phyloP scores from a whole-genome alignment of 2,329 filamentous ascomycete genomes.

The Ceratocystis variospora region DNA sequence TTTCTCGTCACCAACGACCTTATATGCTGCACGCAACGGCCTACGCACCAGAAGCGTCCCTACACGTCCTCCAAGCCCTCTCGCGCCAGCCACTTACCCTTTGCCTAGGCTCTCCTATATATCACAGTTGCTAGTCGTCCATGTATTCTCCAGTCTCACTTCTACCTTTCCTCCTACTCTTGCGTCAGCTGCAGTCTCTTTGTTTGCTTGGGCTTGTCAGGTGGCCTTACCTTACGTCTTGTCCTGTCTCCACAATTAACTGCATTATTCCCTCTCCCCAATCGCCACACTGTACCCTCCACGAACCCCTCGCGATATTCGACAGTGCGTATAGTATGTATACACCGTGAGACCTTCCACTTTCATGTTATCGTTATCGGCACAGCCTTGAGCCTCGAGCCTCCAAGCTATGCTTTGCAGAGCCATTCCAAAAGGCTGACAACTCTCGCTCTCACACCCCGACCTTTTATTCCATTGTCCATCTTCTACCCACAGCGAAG shows the following conservation, averaged over 20 bases:
- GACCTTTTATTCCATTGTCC: not conserved
- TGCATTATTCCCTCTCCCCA: not conserved
- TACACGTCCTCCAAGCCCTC: too few relatives aligned
- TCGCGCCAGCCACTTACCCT: too few relatives aligned
- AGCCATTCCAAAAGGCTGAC: constrained; percentile 1
- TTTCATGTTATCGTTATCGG: not conserved
- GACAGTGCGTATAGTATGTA: not conserved
- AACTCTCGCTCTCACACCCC: not conserved
- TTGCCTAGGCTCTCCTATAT: too few relatives aligned
- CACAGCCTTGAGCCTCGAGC: constrained; percentile 7
- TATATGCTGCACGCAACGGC: too few relatives aligned
- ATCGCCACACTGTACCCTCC: not conserved
- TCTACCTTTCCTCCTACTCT: not conserved
- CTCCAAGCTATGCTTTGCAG: not conserved
- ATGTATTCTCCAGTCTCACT: not conserved
- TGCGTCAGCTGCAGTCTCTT: not conserved
- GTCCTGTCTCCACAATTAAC: not conserved
- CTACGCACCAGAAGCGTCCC: too few relatives aligned
- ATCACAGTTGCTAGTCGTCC: not conserved
- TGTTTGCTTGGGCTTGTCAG: not conserved
- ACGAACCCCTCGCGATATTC: not conserved
- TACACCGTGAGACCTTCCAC: not conserved
- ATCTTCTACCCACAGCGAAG: not conserved
- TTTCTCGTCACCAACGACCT: too few relatives aligned
- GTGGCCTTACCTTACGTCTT: not conserved